Base-by-base conservation (phyloP, 2,329 filamentous ascomycete genomes). In the Alternaria panax region DNA sequence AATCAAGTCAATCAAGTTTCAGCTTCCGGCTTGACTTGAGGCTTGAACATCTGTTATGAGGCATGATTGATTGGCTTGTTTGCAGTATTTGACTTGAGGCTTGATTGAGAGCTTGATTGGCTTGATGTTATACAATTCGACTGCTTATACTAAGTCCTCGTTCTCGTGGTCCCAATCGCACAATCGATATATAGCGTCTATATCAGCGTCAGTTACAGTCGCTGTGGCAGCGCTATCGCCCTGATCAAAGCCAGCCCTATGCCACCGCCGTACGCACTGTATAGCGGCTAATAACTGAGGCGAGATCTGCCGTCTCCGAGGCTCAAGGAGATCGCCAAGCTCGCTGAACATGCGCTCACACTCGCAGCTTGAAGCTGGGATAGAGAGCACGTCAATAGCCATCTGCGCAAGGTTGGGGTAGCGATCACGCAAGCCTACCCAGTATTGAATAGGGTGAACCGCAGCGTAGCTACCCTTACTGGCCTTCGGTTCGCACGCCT, bases 321-420 rank as follows among this genome's bases (percentile, higher is more conserved):
- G 48, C 41, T 53, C 55, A 14, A 58, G 18, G 16, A 58, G 50
- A 25, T 58, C 55, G 25, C 50, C 48, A 34, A 58, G 48, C 50
- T 58, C 48, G 20, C 55, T 58, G 18, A 58, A 58, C 3, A 52
- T 9, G 3, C 48, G 40, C 47, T 57, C 47, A 51, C 54, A 57
- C 25, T 57, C 47, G 36, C 54, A 57, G 30, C 48, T 58, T n/a
- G 16, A 32, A 9, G 55, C 55, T n/a, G 25, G 55, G 8, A 58
- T 58, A 53, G 48, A 24, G 3, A 53, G 30, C 12, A 53, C n/a
- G n/a, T 58, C 18, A 42, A 58, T 34, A 4, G 30, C 30, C 30
- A 34, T 12, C 11, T 11, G 42, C 8, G 50, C 50, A 27, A 53
- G 24, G 5, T 42, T 25, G 14, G 48, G 28, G 11, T 53, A 58